phyloP scores from a whole-genome alignment of 768 basidiomycete genomes.

The Rickenella mellea region DNA sequence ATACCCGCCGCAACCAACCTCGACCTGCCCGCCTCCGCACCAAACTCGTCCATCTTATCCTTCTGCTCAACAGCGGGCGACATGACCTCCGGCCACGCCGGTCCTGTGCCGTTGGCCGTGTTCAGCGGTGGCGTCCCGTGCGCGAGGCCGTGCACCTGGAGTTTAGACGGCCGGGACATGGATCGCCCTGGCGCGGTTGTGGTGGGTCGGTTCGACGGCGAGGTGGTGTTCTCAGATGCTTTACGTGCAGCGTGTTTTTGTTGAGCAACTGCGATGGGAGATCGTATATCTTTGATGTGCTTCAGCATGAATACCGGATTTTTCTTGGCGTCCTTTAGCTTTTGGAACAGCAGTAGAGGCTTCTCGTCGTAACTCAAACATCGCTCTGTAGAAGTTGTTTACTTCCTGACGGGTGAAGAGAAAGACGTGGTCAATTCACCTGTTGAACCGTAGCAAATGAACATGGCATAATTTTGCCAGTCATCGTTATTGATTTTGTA shows the following conservation, averaged over 20 bases:
- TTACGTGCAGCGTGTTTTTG: constrained; percentile 91
- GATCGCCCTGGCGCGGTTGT: constrained; percentile 27
- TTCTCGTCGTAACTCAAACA: constrained; percentile 98
- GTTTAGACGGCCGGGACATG: constrained; percentile 29
- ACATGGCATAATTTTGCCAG: constrained; percentile 99
- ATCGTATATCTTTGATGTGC: constrained; percentile 93
- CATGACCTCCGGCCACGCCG: constrained; percentile 68
- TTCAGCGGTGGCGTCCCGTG: constrained; percentile 34
- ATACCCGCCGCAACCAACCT: constrained; percentile 6
- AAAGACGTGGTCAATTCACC: constrained; percentile 37
- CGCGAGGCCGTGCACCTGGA: constrained; percentile 56
- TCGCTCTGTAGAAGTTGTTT: constrained; percentile 65
- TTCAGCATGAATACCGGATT: constrained; percentile 99
- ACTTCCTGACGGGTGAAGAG: constrained; percentile 25
- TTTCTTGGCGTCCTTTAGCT: constrained; percentile 93
- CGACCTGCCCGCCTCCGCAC: constrained; percentile 15
- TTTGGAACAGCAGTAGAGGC: constrained; percentile 92
- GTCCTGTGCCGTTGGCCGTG: constrained; percentile 50
- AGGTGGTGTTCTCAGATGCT: constrained; percentile 32
- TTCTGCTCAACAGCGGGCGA: constrained; percentile 48
- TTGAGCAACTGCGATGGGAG: constrained; percentile 92
- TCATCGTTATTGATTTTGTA: constrained; percentile 98
- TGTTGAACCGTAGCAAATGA: constrained; percentile 93
- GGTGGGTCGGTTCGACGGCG: constrained; percentile 28
- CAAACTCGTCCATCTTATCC: constrained; percentile 30